Conservation (phyloP, 1,284 basidiomycete species). For the Clitocybe nebularis region DNA sequence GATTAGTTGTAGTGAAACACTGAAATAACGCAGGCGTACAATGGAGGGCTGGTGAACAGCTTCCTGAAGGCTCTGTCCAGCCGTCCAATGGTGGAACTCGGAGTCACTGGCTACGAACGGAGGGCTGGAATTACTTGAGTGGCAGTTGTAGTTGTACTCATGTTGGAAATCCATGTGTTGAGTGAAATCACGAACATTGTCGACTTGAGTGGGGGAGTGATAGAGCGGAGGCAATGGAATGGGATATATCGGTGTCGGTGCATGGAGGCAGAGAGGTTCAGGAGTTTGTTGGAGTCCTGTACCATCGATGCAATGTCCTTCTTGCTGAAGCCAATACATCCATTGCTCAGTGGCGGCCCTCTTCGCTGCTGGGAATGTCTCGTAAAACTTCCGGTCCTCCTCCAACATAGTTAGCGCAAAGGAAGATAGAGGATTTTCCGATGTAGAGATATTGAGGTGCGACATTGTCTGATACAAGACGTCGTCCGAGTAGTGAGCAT, state of each 20-base stretch:
- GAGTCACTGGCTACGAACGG: too few relatives aligned
- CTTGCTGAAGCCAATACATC: background rate
- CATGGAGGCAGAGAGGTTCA: background rate
- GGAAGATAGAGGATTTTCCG: background rate
- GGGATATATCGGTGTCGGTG: background rate
- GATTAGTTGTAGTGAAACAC: too few relatives aligned
- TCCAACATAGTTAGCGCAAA: constrained; percentile 15
- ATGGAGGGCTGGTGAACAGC: too few relatives aligned
- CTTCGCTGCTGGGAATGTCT: constrained; percentile 16
- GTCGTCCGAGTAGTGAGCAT: too few relatives aligned
- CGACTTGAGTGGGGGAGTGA: background rate
- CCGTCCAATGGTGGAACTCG: too few relatives aligned
- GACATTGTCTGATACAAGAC: background rate
- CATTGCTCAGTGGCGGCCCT: constrained; percentile 14
- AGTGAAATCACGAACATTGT: background rate
- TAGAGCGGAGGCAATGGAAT: background rate
- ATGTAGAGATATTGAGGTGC: background rate
- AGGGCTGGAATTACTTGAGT: too few relatives aligned
- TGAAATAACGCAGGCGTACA: too few relatives aligned
- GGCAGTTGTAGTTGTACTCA: background rate
- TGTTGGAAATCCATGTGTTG: background rate
- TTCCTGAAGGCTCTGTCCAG: too few relatives aligned
- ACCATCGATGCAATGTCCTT: background rate
- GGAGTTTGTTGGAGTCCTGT: background rate
- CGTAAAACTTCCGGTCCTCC: constrained; percentile 16